Evolutionary conservation across 192 early-diverging fungal genomes (phyloP).

Genomic region (Chytriomyces hyalinus): DNA sequence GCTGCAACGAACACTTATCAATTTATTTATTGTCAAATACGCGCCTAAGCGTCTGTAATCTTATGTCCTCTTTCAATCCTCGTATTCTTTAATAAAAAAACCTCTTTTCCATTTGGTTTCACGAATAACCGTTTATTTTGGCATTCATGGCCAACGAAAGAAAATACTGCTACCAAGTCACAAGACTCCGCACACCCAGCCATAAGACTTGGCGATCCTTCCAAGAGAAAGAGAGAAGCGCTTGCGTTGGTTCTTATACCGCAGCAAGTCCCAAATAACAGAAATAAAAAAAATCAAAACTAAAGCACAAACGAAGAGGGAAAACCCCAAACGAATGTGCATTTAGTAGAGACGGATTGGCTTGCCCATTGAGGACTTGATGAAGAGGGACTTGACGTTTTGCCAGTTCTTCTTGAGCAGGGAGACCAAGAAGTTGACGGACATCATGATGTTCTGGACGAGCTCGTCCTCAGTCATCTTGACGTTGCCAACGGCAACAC

Average conservation of each 20-base stretch:
- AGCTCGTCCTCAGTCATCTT: conserved; percentile 94
- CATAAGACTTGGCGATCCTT: not conserved
- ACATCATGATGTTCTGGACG: conserved; percentile 94
- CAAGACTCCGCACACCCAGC: not conserved
- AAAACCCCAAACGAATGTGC: conserved; percentile 1
- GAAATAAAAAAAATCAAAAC: conserved; percentile 26
- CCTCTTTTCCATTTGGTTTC: no score
- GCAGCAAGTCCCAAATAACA: conserved; percentile 32
- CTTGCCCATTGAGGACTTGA: conserved; percentile 98
- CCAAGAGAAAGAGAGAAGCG: conserved; percentile 25
- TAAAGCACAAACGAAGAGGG: conserved; percentile 5
- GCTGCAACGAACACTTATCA: no score
- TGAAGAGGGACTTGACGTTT: conserved; percentile 96
- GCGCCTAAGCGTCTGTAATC: no score
- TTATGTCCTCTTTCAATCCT: no score
- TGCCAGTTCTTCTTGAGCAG: conserved; percentile 99
- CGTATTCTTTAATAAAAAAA: no score
- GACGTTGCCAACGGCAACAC: conserved; percentile 95
- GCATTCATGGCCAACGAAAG: no score
- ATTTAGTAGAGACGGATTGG: conserved; percentile 84
- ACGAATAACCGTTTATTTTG: no score
- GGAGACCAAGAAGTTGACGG: conserved; percentile 98
- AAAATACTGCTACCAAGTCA: conserved; percentile 32
- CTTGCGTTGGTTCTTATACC: conserved; percentile 17
- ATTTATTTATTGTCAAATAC: no score